Evolutionary conservation across 1,284 basidiomycete genomes (phyloP).

Genomic region (Pyrrhoderma lamaoense): DNA sequence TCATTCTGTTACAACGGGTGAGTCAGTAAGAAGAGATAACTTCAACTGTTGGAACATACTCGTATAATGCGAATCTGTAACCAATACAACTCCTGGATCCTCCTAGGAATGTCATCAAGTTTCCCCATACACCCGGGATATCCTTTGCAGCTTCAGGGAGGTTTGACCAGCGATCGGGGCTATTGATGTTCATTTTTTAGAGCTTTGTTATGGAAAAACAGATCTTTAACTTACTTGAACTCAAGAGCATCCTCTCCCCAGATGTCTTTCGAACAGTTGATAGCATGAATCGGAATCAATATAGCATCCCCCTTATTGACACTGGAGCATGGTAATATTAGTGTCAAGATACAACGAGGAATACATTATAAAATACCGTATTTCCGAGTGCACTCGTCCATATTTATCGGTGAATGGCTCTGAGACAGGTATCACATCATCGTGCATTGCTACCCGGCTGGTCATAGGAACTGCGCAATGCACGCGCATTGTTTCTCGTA

Average conservation of each 20-base stretch:
- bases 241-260: constrained; percentile 38
- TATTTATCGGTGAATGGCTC: constrained; percentile 21
- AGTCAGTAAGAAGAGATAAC: constrained; percentile 2
- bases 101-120: constrained; percentile 28
- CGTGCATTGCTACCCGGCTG: constrained; percentile 21
- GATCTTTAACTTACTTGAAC: constrained; percentile 24
- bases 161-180: constrained; percentile 29
- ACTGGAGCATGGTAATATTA: too few relatives aligned
- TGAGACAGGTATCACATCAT: constrained; percentile 25
- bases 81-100: constrained; percentile 31
- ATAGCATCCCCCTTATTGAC: constrained; percentile 27
- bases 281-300: constrained; percentile 26
- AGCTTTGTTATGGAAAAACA: neutral
- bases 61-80: constrained; percentile 38
- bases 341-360: too few relatives aligned
- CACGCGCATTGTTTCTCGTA: constrained; percentile 25
- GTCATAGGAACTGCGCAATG: constrained; percentile 21
- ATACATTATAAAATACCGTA: constrained; percentile 22
- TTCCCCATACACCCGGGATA: constrained; percentile 29
- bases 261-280: constrained; percentile 32
- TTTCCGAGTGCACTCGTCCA: constrained; percentile 20
- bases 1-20: constrained; percentile 27
- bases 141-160: constrained; percentile 19
- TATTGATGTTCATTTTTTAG: constrained; percentile 1
- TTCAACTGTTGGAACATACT: constrained; percentile 24